Base-by-base conservation (phyloP, 2,329 filamentous ascomycete species). In the Fusarium oxysporum region DNA sequence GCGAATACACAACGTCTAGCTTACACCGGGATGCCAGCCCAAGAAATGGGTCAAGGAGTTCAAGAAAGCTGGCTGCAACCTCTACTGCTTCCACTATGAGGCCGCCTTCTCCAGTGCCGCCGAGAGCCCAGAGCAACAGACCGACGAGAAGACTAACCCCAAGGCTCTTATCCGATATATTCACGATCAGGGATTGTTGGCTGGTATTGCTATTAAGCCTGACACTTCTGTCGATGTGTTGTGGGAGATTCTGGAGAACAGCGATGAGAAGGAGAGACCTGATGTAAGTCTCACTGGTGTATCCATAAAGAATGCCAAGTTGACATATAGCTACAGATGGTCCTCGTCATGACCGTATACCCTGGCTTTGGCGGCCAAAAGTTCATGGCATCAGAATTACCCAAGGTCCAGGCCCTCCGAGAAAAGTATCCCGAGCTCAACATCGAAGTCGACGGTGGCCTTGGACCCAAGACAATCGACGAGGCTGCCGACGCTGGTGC, bases 1-100 rank as follows among this genome's bases (percentile, higher is more conserved):
- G 23, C 50, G 35, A 60, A 33, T 23, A 41, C 37, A 33, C 19
- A n/a, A 14, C 2, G 23, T 16, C 13, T 19, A 59, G 66, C 68
- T 78, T 58, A 78, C 65, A 40, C 35, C 25, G 25, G 32, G 12
- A 54, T 21, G 8, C 74, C 76, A 96, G 95, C 96, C 96, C 76
- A 97, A 98, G 87, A 95, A 95, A 88, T 99, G 96, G 96, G 95
- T 98, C 78, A 93, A 93, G 80, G 94, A 97, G 71, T 98, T 99
- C 86, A 91, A 96, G 82, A 91, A 93, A 59, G 96, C 95, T 68
- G 96, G 96, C 60, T 98, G 95, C 84, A 95, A 99, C 83, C 88
- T 99, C n/a, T 99, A 99, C 87, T 98, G 96, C 87, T 99, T 99
- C 87, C 96, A 99, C 87, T 98, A 98, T 84, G 96, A 99, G 85